These are phyloP conservation scores for Hanseniaspora pseudoguilliermondii DNA, from an alignment of 805 yeast genomes.

Conservation along the genomic window DNA sequence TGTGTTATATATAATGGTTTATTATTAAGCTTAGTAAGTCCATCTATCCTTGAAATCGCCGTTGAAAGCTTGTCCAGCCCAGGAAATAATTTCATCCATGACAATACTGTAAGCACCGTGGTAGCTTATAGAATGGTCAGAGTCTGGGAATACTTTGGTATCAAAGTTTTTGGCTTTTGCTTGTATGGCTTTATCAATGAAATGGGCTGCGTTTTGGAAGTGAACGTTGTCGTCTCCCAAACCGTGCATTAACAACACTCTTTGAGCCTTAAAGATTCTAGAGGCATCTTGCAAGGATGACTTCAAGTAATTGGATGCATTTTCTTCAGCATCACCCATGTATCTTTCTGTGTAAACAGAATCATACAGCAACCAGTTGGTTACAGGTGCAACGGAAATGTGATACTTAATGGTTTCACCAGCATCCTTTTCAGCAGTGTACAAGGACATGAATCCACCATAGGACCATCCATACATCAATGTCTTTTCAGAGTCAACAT, in stretches of 20 bases:
- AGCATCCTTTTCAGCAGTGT: slow-evolving; percentile 70
- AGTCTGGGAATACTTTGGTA: slow-evolving; percentile 66
- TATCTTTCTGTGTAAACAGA: slow-evolving; percentile 91
- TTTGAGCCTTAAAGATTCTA: slow-evolving; percentile 40
- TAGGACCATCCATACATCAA: slow-evolving; percentile 99
- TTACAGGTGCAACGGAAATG: slow-evolving; percentile 94
- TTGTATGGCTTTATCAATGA: slow-evolving; percentile 62
- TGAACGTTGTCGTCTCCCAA: slow-evolving; percentile 97
- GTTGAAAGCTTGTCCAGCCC: slow-evolving; percentile 52
- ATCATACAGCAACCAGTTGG: slow-evolving; percentile 86
- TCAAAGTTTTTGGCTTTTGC: slow-evolving; percentile 75
- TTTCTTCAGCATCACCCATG: slow-evolving; percentile 69
- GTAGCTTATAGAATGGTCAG: slow-evolving; percentile 59
- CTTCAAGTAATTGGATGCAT: slow-evolving; percentile 47
- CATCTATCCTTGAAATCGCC: slow-evolving; percentile 31
- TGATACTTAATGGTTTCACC: slow-evolving; percentile 74
- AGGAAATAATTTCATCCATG: slow-evolving; percentile 49
- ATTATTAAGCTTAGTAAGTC: neutral
- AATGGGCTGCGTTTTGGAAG: slow-evolving; percentile 71
- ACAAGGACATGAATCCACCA: slow-evolving; percentile 88
- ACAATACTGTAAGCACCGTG: slow-evolving; percentile 64
- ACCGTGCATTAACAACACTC: slow-evolving; percentile 88
- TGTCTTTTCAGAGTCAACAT: slow-evolving; percentile 53
- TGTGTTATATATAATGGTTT: neutral
- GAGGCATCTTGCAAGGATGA: slow-evolving; percentile 47